These are phyloP conservation scores for Beauveria medogensis DNA, from an alignment of 2,329 filamentous ascomycete species.

Conservation along the genomic window DNA sequence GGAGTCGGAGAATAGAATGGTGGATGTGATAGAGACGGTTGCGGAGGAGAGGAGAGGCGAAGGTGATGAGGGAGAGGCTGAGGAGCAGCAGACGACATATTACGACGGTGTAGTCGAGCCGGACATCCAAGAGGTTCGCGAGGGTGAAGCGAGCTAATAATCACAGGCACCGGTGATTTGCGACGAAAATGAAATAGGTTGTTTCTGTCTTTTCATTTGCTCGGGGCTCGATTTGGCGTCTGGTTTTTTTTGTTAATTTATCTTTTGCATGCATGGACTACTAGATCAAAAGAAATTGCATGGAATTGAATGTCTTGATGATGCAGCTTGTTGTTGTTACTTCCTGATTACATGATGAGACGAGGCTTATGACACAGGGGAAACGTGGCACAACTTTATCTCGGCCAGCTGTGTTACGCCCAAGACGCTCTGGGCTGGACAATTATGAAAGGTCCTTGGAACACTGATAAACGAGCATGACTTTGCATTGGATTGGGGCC, in stretches of 20 bases:
- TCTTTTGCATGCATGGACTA: not conserved
- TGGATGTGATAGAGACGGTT: constrained; percentile 18
- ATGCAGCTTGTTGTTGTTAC: not conserved
- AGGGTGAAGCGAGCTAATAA: constrained; percentile 19
- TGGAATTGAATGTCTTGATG: not conserved
- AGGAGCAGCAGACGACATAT: constrained; percentile 18
- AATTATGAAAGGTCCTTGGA: not conserved
- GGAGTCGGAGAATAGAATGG: constrained; percentile 27
- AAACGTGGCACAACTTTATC: no score
- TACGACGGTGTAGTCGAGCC: constrained; percentile 24
- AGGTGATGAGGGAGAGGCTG: constrained; percentile 19
- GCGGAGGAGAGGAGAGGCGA: constrained; percentile 16
- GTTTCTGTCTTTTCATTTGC: not conserved
- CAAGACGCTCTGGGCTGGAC: not conserved
- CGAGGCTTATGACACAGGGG: not conserved
- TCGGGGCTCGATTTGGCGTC: constrained; percentile 7
- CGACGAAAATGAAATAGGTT: not conserved
- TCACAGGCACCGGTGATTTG: not conserved
- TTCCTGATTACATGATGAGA: not conserved
- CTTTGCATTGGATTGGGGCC: not conserved
- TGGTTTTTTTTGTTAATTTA: not conserved
- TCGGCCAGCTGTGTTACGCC: no score
- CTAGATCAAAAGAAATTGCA: not conserved
- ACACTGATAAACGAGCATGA: not conserved
- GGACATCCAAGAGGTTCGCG: constrained; percentile 29